Percentiles rank a stretch among this genome's conserved stretches.
Conservation (phyloP, 1,284 basidiomycete species). For the Heterobasidion irregulare region DNA sequence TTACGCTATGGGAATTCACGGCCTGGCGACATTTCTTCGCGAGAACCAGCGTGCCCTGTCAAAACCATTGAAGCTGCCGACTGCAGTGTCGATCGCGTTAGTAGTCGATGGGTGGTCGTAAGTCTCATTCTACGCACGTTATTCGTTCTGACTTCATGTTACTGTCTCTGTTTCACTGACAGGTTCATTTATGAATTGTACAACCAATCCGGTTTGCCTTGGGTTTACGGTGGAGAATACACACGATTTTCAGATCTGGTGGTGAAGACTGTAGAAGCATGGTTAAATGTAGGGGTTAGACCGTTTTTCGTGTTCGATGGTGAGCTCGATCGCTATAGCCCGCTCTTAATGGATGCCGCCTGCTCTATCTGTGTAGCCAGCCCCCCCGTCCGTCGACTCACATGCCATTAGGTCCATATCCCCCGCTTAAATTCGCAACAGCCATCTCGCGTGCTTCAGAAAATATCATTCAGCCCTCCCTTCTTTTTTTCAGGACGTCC, state of each 20-base stretch:
- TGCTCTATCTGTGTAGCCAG: too few relatives aligned
- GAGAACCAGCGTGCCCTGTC: conserved; percentile 63
- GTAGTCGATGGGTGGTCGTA: conserved; percentile 89
- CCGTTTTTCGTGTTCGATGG: conserved; percentile 92
- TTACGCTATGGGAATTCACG: conserved; percentile 70
- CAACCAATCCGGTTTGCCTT: conserved; percentile 56
- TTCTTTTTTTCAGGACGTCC: conserved; percentile 84
- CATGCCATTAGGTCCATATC: conserved; percentile 51
- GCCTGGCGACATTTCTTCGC: conserved; percentile 71
- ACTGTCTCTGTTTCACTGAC: not conserved
- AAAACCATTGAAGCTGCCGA: conserved; percentile 32
- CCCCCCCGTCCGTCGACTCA: not conserved
- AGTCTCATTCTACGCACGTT: conserved; percentile 26
- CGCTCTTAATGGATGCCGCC: not conserved
- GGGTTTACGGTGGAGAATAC: conserved; percentile 86
- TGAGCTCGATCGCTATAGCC: conserved; percentile 27
- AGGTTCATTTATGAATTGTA: conserved; percentile 79
- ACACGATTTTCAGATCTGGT: conserved; percentile 46
- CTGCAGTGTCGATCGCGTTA: conserved; percentile 26
- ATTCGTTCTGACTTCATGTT: not conserved
- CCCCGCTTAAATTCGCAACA: conserved; percentile 70
- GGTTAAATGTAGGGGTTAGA: conserved; percentile 66
- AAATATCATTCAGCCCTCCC: conserved; percentile 50
- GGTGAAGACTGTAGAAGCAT: conserved; percentile 49
- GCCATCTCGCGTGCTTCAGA: conserved; percentile 51